These are phyloP conservation scores for Aureoboletus auriporus DNA, from an alignment of 768 basidiomycete genomes.

Conservation along the genomic window DNA sequence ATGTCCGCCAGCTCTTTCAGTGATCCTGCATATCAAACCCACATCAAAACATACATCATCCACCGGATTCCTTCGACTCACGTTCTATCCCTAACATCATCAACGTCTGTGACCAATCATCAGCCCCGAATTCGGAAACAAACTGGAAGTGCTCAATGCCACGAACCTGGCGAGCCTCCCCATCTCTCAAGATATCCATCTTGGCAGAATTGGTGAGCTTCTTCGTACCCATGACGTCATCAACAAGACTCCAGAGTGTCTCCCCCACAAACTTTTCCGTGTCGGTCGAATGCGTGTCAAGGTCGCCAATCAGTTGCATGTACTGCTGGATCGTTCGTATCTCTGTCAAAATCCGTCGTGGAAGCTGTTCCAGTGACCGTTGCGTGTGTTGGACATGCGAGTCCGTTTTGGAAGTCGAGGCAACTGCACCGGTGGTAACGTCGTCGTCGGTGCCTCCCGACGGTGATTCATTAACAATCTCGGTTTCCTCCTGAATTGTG, in stretches of 20 bases:
- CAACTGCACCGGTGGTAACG: background rate
- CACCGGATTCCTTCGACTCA: conserved; percentile 20
- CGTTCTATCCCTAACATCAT: conserved; percentile 46
- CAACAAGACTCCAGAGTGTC: conserved; percentile 33
- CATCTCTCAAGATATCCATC: conserved; percentile 41
- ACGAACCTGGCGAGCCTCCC: conserved; percentile 40
- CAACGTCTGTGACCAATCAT: conserved; percentile 30
- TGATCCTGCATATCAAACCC: conserved; percentile 22
- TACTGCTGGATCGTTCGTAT: conserved; percentile 39
- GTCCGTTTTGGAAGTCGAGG: conserved; percentile 4
- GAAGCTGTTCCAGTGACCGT: conserved; percentile 35
- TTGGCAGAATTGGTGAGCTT: conserved; percentile 31
- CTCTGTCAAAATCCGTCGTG: conserved; percentile 34
- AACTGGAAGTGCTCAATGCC: background rate
- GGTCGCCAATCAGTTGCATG: conserved; percentile 31
- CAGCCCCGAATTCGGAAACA: background rate
- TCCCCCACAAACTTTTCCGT: conserved; percentile 6
- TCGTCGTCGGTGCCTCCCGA: background rate
- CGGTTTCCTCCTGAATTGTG: background rate
- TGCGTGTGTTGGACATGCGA: conserved; percentile 19
- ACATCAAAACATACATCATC: background rate
- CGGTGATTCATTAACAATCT: background rate
- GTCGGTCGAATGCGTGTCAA: conserved; percentile 6
- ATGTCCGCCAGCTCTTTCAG: conserved; percentile 30
- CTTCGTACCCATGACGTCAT: conserved; percentile 37